Evolutionary conservation across 1,284 basidiomycete genomes (phyloP).

Genomic region (Heterobasidion parviporum): DNA sequence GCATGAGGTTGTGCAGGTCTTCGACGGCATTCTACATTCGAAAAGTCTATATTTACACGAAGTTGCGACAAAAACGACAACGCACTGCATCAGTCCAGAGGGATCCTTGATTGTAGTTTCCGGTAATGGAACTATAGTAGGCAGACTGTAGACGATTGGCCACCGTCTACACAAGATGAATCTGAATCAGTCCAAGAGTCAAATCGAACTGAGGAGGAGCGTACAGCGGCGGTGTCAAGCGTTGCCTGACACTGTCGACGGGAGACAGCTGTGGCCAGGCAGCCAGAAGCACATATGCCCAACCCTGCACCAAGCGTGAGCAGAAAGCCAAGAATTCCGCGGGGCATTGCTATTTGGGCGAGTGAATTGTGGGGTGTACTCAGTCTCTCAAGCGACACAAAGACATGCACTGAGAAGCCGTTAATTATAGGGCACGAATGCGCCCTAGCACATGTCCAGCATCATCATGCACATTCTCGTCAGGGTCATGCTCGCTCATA

Average conservation of each 20-base stretch:
- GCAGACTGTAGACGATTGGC: conserved; percentile 32
- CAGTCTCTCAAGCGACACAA: too few species aligned
- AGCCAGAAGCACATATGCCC: too few species aligned
- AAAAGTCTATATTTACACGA: background rate
- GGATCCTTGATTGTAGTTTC: conserved; percentile 34
- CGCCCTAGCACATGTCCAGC: too few species aligned
- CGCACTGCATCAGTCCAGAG: conserved; percentile 45
- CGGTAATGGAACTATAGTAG: conserved; percentile 28
- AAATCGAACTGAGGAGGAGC: background rate
- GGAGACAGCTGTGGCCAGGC: too few species aligned
- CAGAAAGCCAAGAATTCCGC: too few species aligned
- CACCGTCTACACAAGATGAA: conserved; percentile 24
- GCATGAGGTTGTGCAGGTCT: conserved; percentile 47
- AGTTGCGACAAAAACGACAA: background rate
- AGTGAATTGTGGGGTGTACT: too few species aligned
- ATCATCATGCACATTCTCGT: too few species aligned
- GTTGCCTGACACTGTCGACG: background rate
- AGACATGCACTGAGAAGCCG: too few species aligned
- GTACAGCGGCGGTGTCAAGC: background rate
- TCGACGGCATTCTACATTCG: conserved; percentile 39
- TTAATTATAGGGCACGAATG: too few species aligned
- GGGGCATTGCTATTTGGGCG: too few species aligned
- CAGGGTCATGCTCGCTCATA: too few species aligned
- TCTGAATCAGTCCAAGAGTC: background rate
- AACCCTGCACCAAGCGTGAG: too few species aligned